Base-by-base conservation (phyloP, 164 flowering plant species). In the Houttuynia cordata region DNA sequence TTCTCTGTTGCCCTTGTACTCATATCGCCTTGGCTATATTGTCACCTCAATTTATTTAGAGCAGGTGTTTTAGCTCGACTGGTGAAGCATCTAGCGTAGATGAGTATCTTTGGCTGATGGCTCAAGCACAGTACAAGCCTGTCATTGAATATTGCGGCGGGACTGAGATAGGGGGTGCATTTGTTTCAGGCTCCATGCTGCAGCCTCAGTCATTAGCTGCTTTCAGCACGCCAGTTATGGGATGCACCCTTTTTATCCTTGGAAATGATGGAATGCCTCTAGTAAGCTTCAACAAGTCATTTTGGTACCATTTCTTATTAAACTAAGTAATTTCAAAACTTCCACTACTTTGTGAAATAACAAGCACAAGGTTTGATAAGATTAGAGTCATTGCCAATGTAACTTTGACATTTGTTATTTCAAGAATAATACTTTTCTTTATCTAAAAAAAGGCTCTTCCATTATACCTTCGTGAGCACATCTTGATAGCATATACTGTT, bases 61-160 rank as follows among this genome's bases (percentile, higher is more conserved):
- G 58, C 59, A 93, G 99, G 66, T 87, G 96, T 80, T 93, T 87
- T 70, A 83, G 77, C 59, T 93, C 99, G 67, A 81, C 89, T 62
- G 99, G 99, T 17, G 99, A 93, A 78, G 96, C 97, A 60, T 93
- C 97, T 39, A 90, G 65, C 72, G 87, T 78, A 10, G 96, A 93
- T 70, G 97, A 93, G 71, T 86, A 86, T 73, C 79, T 93, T 19
- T 93, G 97, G 99, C 70, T 90, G 68, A 85, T 88, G 92, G 95
- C 95, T 20, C 80, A 96, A 76, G 96, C 96, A 64, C 34, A 58
- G 21, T 93, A 85, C 84, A 90, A 85, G 70, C 99, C 99, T 62
- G 67, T 93, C 42, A 86, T 90, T 58, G 99, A 93, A 71, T 90
- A 85, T 73, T 93, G 99, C 79, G 99, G 97, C 56, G 99, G 99